These are phyloP conservation scores for Isabelozyma heimii DNA, from an alignment of 805 yeast genomes.

Conservation along the genomic window DNA sequence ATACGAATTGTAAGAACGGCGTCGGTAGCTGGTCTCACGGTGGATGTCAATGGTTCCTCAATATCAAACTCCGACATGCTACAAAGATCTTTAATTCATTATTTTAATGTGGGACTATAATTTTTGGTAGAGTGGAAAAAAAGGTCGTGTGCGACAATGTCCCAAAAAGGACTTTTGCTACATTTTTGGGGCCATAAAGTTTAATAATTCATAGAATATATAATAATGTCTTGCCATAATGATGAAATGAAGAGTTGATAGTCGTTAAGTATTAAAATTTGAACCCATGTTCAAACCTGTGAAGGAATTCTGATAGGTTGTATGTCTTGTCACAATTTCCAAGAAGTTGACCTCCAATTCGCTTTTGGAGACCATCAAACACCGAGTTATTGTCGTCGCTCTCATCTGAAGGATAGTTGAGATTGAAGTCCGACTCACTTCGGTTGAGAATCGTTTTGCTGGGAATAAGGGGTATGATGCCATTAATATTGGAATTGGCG, in stretches of 20 bases:
- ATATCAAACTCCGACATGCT: slow-evolving; percentile 3
- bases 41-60: slow-evolving; percentile 78
- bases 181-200: background rate
- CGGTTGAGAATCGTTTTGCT: slow-evolving; percentile 6
- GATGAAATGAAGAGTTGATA: background rate
- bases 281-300: slow-evolving; percentile 22
- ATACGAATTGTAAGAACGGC: slow-evolving; percentile 83
- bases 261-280: slow-evolving; percentile 6
- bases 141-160: background rate
- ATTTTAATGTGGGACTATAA: background rate
- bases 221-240: background rate
- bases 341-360: slow-evolving; percentile 18
- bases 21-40: slow-evolving; percentile 67
- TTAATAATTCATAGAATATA: background rate
- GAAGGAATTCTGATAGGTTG: slow-evolving; percentile 21
- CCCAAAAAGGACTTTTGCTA: background rate
- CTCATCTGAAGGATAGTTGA: slow-evolving; percentile 11
- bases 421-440: slow-evolving; percentile 13
- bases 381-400: slow-evolving; percentile 19
- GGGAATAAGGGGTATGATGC: slow-evolving; percentile 14
- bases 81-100: no score
- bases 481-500: background rate
- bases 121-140: background rate
- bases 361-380: slow-evolving; percentile 21
- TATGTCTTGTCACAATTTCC: slow-evolving; percentile 22